Percentiles rank a stretch among this genome's conserved stretches.
These are phyloP conservation scores for Bipolaris gigantea DNA, from an alignment of 2,329 filamentous ascomycete genomes.

Conservation along the genomic window DNA sequence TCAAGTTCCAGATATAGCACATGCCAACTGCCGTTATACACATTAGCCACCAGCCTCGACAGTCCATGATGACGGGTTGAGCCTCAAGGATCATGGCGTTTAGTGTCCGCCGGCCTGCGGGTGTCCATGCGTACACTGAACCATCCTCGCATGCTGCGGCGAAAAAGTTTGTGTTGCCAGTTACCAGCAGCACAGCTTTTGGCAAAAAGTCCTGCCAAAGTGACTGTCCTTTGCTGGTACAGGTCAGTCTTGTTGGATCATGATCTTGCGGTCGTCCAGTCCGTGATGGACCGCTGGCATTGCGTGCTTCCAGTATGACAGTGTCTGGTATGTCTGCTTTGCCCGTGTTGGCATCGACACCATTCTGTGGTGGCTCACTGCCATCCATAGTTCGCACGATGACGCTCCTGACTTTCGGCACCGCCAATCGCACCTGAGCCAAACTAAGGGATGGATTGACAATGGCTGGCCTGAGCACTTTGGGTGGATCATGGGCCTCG, in stretches of 20 bases:
- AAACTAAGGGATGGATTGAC: constrained; percentile 79
- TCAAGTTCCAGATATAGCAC: constrained; percentile 92
- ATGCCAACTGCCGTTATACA: constrained; percentile 86
- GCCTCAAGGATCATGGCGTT: constrained; percentile 87
- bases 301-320: constrained; percentile 84
- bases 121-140: constrained; percentile 86
- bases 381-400: constrained; percentile 81
- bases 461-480: constrained; percentile 85
- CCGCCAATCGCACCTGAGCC: constrained; percentile 81
- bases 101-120: constrained; percentile 81
- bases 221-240: constrained; percentile 76
- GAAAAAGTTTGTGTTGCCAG: constrained; percentile 90
- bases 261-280: constrained; percentile 65
- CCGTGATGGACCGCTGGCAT: constrained; percentile 65
- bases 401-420: constrained; percentile 81
- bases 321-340: constrained; percentile 59
- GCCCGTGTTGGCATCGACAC: constrained; percentile 50
- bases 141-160: constrained; percentile 92
- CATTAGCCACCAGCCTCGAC: constrained; percentile 83
- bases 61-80: constrained; percentile 92
- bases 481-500: constrained; percentile 61
- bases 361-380: constrained; percentile 53
- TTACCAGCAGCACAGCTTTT: constrained; percentile 81
- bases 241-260: constrained; percentile 81
- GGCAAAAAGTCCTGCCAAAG: constrained; percentile 96